A percentile compares a stretch with the other conserved stretches of the same genome.
These are phyloP conservation scores for Moniliella sp. DNA, from an alignment of 1,284 basidiomycete genomes.

Conservation along the genomic window DNA sequence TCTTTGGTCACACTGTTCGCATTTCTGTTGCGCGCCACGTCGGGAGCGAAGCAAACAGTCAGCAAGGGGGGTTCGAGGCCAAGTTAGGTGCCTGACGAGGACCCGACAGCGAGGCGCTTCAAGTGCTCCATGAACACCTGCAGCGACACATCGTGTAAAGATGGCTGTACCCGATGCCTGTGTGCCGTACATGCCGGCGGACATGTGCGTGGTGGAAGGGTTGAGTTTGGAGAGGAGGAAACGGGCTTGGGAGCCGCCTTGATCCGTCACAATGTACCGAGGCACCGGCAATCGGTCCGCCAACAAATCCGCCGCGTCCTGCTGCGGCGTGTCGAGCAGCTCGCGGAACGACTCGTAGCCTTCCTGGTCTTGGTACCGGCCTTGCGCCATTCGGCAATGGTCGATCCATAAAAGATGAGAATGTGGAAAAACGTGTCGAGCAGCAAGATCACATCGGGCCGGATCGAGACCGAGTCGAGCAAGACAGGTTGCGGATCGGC, in stretches of 20 bases:
- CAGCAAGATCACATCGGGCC: slow-evolving; percentile 84
- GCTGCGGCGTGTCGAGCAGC: slow-evolving; percentile 58
- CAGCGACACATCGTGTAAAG: slow-evolving; percentile 59
- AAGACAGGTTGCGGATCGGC: slow-evolving; percentile 70
- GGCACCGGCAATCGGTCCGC: slow-evolving; percentile 89
- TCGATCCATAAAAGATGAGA: slow-evolving; percentile 96
- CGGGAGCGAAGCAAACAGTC: too few relatives aligned
- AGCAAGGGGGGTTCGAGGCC: too few relatives aligned
- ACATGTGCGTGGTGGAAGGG: slow-evolving; percentile 92
- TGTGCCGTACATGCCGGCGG: slow-evolving; percentile 41
- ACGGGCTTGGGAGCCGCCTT: slow-evolving; percentile 86
- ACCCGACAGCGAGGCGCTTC: slow-evolving; percentile 31
- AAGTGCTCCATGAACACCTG: slow-evolving; percentile 37
- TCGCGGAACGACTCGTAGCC: slow-evolving; percentile 97
- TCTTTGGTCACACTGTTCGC: too few relatives aligned
- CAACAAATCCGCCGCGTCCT: slow-evolving; percentile 62
- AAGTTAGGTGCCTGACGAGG: too few relatives aligned
- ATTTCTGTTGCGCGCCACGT: too few relatives aligned
- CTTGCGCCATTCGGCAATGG: slow-evolving; percentile 90
- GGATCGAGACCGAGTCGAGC: slow-evolving; percentile 89
- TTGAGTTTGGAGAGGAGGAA: slow-evolving; percentile 92
- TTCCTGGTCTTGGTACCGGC: slow-evolving; percentile 99
- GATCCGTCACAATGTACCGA: slow-evolving; percentile 90
- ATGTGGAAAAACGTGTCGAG: slow-evolving; percentile 99
- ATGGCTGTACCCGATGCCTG: slow-evolving; percentile 55